These are phyloP conservation scores for Fusarium robinianum DNA, from an alignment of 2,329 filamentous ascomycete species.

Conservation along the genomic window DNA sequence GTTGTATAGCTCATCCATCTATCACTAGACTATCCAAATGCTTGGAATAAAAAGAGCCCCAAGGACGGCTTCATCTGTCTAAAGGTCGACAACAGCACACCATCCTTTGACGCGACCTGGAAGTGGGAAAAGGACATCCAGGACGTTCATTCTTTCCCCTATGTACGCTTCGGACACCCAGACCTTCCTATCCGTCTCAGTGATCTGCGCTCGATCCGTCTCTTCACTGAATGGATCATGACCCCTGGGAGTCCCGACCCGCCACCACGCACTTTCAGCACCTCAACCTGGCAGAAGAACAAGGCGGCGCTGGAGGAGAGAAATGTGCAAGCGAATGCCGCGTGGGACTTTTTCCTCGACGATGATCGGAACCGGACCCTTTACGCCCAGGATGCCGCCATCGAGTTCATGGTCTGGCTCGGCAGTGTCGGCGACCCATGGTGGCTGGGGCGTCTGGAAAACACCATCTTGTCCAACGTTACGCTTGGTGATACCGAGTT, in stretches of 20 bases:
- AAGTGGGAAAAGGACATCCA: conserved; percentile 31
- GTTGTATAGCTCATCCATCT: background rate
- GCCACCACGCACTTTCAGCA: conserved; percentile 18
- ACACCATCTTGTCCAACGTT: conserved; percentile 29
- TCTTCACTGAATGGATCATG: conserved; percentile 34
- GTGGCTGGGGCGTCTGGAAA: conserved; percentile 31
- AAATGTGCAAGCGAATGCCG: conserved; percentile 26
- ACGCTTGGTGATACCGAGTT: conserved; percentile 30
- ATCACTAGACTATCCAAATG: conserved; percentile 32
- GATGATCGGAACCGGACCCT: conserved; percentile 29
- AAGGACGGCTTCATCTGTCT: conserved; percentile 32
- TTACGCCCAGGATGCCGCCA: conserved; percentile 26
- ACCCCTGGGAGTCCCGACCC: conserved; percentile 13
- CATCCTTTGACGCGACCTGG: conserved; percentile 29
- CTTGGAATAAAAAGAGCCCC: conserved; percentile 34
- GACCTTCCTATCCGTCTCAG: conserved; percentile 29
- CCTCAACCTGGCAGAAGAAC: conserved; percentile 19
- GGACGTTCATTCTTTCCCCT: conserved; percentile 35
- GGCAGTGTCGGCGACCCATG: conserved; percentile 34
- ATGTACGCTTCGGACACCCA: conserved; percentile 30
- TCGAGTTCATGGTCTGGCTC: conserved; percentile 36
- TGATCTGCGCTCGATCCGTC: conserved; percentile 23
- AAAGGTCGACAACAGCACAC: conserved; percentile 33
- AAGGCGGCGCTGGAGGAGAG: conserved; percentile 17
- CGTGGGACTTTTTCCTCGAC: conserved; percentile 37